Percentiles rank a stretch among this genome's conserved stretches.
These are phyloP conservation scores for Trichoderma gracile DNA, from an alignment of 2,329 filamentous ascomycete genomes.

Conservation along the genomic window DNA sequence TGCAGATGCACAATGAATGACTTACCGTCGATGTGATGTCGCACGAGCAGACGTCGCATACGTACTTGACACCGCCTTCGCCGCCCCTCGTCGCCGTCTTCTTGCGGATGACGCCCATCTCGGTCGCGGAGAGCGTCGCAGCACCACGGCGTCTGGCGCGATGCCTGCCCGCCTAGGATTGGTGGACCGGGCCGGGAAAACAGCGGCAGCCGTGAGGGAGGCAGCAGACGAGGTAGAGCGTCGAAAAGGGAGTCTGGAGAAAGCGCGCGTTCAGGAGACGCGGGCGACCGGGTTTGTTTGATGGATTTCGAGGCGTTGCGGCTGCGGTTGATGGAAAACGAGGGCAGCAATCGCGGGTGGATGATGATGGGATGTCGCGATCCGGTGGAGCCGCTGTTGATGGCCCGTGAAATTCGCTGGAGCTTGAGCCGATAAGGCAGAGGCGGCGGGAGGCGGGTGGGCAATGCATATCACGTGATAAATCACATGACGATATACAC, in stretches of 20 bases:
- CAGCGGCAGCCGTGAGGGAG: conserved; percentile 10
- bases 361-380: conserved; percentile 26
- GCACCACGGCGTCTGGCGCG: conserved; percentile 19
- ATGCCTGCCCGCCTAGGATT: conserved; percentile 23
- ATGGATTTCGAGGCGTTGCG: conserved; percentile 33
- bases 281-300: conserved; percentile 34
- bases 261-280: conserved; percentile 28
- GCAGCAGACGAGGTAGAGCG: neutral
- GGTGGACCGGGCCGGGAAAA: conserved; percentile 23
- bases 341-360: conserved; percentile 26
- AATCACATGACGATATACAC: too few relatives aligned
- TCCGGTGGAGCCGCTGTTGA: conserved; percentile 25
- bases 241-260: conserved; percentile 22
- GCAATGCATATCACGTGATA: conserved; percentile 1
- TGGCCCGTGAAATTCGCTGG: conserved; percentile 22
- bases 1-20: conserved; percentile 29
- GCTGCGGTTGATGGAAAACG: conserved; percentile 29
- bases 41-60: conserved; percentile 94
- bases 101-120: conserved; percentile 94
- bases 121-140: conserved; percentile 40
- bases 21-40: conserved; percentile 95
- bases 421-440: conserved; percentile 1
- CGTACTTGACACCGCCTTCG: conserved; percentile 90
- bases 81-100: conserved; percentile 84
- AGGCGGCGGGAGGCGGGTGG: neutral